Base-by-base conservation (phyloP, 2,329 filamentous ascomycete genomes). In the Epichloe typhina region DNA sequence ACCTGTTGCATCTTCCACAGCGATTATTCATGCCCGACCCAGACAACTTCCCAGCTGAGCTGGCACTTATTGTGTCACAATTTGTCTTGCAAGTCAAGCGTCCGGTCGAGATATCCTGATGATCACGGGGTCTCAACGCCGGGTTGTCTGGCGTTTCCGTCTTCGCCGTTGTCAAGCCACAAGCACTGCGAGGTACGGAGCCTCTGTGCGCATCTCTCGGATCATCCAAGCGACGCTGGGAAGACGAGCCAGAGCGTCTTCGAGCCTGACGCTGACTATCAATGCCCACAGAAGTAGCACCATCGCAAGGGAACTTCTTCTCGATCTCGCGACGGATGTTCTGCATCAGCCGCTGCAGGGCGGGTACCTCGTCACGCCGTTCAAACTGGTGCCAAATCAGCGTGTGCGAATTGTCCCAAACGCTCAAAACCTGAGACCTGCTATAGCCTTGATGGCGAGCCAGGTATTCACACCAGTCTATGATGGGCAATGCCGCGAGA, bases 391-490 rank as follows among this genome's bases (percentile, higher is more conserved):
- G 4, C 47, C 47, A 49, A 3, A 31, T 13, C 9, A 5, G 7
- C 26, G 38, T 3, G 15, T 35, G 31, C 5, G 47, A 49, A 13
- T 6, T 35, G 33, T 26, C 26, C 39, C 39, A 49, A 40, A 36
- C 42, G 31, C 39, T 13, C 39, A 42, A 17, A 36, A 49, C 17
- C 17, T 49, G 39, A 5, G 19, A 21, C 12, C 11, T 13, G 17
- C 11, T 43, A 19, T 4, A 37, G 2, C 31, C 17, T n/a, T 42
- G 42, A 3, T 9, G 15, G 13, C 19, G 15, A 15, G 26, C 19
- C 33, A 50, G 6, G 33, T 45, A 7, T 35, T 15, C 9, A n/a
- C 51, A 52, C 51, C 51, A 52, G 4, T 33, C 21, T 23, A 47
- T 15, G 31, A 52, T 31, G 15, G 51, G 48, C 6, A 49, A 23